Conservation (phyloP, 2,329 filamentous ascomycete genomes). For the Fusarium piperis region DNA sequence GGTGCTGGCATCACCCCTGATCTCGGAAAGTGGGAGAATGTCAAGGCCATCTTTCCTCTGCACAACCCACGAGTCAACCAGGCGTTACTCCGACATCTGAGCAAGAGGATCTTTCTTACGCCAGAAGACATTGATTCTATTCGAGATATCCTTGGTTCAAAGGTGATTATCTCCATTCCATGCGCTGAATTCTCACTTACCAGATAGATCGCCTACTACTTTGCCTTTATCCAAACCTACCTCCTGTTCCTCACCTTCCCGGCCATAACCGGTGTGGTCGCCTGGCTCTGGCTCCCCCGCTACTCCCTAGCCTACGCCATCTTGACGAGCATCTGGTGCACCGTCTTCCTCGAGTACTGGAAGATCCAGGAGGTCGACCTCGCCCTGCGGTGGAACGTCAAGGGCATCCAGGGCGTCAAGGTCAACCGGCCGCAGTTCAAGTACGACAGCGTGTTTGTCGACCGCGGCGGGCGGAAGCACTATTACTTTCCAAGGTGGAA, state of each 20-base stretch:
- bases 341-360: conserved; percentile 82
- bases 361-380: conserved; percentile 79
- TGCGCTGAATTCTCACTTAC: rapidly evolving
- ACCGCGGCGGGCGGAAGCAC: conserved; percentile 70
- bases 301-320: conserved; percentile 77
- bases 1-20: conserved; percentile 71
- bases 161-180: conserved; percentile 44
- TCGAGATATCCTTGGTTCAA: conserved; percentile 69
- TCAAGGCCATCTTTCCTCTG: conserved; percentile 69
- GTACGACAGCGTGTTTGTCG: conserved; percentile 69
- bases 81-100: conserved; percentile 65
- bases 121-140: conserved; percentile 66
- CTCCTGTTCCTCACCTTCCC: conserved; percentile 76
- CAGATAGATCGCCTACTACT: conserved; percentile 76
- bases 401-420: conserved; percentile 73
- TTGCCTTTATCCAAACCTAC: conserved; percentile 83
- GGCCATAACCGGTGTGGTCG: conserved; percentile 72
- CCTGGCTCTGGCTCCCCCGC: conserved; percentile 74
- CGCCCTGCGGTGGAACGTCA: conserved; percentile 76
- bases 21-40: conserved; percentile 67
- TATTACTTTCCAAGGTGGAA: conserved; percentile 72
- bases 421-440: conserved; percentile 71
- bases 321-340: conserved; percentile 74
- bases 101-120: conserved; percentile 61
- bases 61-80: conserved; percentile 68